phyloP scores from a whole-genome alignment of 192 early-diverging fungal genomes.

The Rhizophagus prolifer region DNA sequence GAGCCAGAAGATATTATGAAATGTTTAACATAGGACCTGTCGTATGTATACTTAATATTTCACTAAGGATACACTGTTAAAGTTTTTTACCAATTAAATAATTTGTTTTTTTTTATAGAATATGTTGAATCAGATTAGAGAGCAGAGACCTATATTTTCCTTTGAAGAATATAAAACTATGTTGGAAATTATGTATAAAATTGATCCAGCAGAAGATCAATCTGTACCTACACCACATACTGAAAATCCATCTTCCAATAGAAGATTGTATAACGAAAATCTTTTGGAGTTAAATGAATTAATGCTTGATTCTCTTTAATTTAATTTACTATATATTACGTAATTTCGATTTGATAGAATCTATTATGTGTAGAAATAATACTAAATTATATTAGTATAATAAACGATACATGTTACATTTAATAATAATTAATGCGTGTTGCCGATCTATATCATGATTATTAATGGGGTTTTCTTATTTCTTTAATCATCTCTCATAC shows the following conservation, averaged over 20 bases:
- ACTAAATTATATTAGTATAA: no score
- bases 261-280: slow-evolving; percentile 40
- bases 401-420: no score
- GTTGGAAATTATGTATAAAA: slow-evolving; percentile 66
- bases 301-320: slow-evolving; percentile 34
- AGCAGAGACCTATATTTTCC: slow-evolving; percentile 59
- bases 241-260: slow-evolving; percentile 21
- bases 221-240: neutral
- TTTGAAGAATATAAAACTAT: slow-evolving; percentile 83
- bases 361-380: no score
- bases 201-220: slow-evolving; percentile 21
- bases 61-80: neutral
- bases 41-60: slow-evolving; percentile 34
- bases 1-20: slow-evolving; percentile 72
- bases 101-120: slow-evolving; percentile 38
- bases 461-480: no score
- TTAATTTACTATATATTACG: neutral
- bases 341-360: neutral
- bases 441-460: no score
- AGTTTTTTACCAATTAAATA: slow-evolving; percentile 13
- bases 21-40: slow-evolving; percentile 59
- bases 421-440: no score
- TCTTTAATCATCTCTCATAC: no score
- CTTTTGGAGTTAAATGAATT: slow-evolving; percentile 44
- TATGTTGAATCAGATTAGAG: slow-evolving; percentile 58